Evolutionary conservation across 768 basidiomycete genomes (phyloP), one percentile per base, ranked within the genome.

Genomic region (Mycena alexandri): DNA sequence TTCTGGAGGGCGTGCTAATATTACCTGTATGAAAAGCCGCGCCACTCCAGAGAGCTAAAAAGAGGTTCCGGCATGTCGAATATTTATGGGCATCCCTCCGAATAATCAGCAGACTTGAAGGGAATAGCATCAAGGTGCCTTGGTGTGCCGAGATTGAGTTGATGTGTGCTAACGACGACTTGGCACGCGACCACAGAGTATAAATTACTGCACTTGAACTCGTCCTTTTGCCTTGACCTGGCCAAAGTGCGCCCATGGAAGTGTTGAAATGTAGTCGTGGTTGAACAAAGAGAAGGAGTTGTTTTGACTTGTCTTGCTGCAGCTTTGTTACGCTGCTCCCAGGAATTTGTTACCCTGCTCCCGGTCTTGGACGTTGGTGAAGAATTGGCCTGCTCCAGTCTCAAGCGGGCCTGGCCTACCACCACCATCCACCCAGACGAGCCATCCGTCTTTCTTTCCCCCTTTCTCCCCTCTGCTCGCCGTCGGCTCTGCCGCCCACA

Each of bases 401-500:
- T 43, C 36, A 33, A 24, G 65, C 38, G 59, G 67, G 61, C 61
- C 34, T 58, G 56, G 67, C 58, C 65, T 66, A 57, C 52, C 67
- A 55, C 60, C 66, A 42, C 63, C 46, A 62, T 38, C 56, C 22
- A 63, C 54, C 56, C 56, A 73, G 63, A 70, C 74, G 72, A 73
- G 62, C 52, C 61, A 46, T 57, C 68, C 61, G 61, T 68, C 69
- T 51, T 75, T 77, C 71, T 77, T 79, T 70, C 75, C 72, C 76
- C 74, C 75, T 68, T 75, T 72, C 75, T 74, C 71, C 74, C 69
- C 69, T 65, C 72, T 64, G 72, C 69, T 72, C 65, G 72, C 65
- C 69, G 69, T 38, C 66, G 74, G 71, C 73, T 44, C 65, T 65
- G 58, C 24, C 29, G 22, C 53, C 58, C 42, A 24, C 61, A 46